Evolutionary conservation across 306 rosid genomes (phyloP).

Genomic region (Cyamopsis tetragonoloba): DNA sequence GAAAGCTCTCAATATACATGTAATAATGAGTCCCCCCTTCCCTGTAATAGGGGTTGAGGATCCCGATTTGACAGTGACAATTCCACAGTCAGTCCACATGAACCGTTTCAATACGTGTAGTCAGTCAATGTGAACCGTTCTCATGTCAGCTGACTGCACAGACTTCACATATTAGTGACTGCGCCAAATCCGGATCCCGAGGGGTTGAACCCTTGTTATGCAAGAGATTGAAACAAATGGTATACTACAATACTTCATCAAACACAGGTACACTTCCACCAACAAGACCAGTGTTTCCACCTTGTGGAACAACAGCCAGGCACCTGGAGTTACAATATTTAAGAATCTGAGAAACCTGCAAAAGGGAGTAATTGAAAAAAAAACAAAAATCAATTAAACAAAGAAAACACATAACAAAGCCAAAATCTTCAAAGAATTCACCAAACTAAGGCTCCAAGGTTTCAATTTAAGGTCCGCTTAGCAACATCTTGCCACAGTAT

Average conservation of each 20-base stretch:
- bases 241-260: conserved; percentile 86
- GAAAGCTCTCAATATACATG: conserved; percentile 15
- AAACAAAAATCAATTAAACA: background rate
- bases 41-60: too few relatives aligned
- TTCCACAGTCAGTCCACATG: too few relatives aligned
- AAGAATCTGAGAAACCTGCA: conserved; percentile 81
- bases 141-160: too few relatives aligned
- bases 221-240: conserved; percentile 8
- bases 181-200: too few relatives aligned
- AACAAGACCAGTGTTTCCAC: conserved; percentile 98
- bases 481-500: too few relatives aligned
- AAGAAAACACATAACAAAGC: background rate
- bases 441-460: background rate
- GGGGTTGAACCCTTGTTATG: background rate
- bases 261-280: conserved; percentile 98
- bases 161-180: too few relatives aligned
- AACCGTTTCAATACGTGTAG: too few relatives aligned
- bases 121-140: too few relatives aligned
- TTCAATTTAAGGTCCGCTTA: too few relatives aligned
- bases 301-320: conserved; percentile 96
- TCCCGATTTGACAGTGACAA: too few relatives aligned
- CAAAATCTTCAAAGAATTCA: background rate
- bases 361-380: background rate
- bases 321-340: conserved; percentile 74
- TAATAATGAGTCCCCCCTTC: background rate